Conservation (phyloP, 2,329 filamentous ascomycete species). For the Curvularia sp. region DNA sequence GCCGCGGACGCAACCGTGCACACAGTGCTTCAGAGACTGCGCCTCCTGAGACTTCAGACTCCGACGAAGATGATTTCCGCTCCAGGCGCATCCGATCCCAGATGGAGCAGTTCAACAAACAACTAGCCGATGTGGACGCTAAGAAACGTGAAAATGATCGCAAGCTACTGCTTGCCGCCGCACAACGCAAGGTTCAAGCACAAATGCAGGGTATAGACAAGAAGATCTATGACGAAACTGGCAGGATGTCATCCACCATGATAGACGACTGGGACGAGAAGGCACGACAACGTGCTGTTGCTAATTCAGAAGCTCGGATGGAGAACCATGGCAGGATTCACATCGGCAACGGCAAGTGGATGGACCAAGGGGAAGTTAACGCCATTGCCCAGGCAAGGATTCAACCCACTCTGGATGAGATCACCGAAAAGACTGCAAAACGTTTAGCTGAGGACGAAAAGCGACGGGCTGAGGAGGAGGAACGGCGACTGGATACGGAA, state of each 20-base stretch:
- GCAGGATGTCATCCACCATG: constrained; percentile 72
- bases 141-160: constrained; percentile 79
- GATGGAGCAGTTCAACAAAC: constrained; percentile 78
- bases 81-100: constrained; percentile 77
- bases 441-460: constrained; percentile 73
- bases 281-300: constrained; percentile 72
- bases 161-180: constrained; percentile 75
- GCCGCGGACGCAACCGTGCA: constrained; percentile 64
- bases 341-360: constrained; percentile 80
- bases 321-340: constrained; percentile 66
- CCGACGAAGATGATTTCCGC: constrained; percentile 67
- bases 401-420: constrained; percentile 84
- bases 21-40: constrained; percentile 68
- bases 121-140: constrained; percentile 71
- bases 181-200: constrained; percentile 84
- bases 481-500: constrained; percentile 69
- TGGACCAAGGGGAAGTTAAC: constrained; percentile 80
- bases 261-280: constrained; percentile 81
- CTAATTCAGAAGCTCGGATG: constrained; percentile 67
- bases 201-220: constrained; percentile 82
- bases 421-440: constrained; percentile 77
- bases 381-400: constrained; percentile 78
- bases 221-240: constrained; percentile 77
- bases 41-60: constrained; percentile 34
- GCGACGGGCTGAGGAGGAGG: constrained; percentile 70